Evolutionary conservation across 257 asterid species (phyloP).

Genomic region (Solanum chiquidenum): DNA sequence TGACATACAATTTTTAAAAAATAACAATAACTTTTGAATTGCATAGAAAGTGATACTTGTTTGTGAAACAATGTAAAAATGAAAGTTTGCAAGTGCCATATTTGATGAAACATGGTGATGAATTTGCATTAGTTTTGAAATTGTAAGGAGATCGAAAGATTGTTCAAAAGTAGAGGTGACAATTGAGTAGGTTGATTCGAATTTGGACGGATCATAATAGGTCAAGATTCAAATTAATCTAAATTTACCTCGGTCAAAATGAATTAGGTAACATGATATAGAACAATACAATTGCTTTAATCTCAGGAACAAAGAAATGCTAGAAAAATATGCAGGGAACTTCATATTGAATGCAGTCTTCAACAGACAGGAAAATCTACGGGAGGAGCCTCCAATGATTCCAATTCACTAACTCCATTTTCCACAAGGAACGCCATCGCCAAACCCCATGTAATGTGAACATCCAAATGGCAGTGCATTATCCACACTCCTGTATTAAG

Average conservation of each 20-base stretch:
- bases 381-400: conserved; percentile 53
- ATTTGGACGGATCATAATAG: neutral
- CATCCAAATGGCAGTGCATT: conserved; percentile 90
- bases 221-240: neutral
- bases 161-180: no score
- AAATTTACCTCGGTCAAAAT: neutral
- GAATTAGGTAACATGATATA: neutral
- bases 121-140: neutral
- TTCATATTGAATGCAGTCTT: neutral
- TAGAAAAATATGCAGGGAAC: neutral
- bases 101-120: neutral
- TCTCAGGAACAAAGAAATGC: neutral
- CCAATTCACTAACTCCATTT: conserved; percentile 51
- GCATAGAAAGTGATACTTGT: neutral
- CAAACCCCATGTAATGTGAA: conserved; percentile 72
- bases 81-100: neutral
- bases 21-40: neutral
- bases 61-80: neutral
- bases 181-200: neutral
- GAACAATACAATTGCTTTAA: conserved; percentile 8
- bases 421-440: conserved; percentile 78
- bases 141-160: neutral
- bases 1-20: neutral
- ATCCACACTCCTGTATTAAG: conserved; percentile 62
- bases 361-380: conserved; percentile 57